A percentile compares a stretch with the other conserved stretches of the same genome.
Evolutionary conservation across 2,329 filamentous ascomycete species (phyloP).

Genomic region (Hirsutella rhossiliensis): DNA sequence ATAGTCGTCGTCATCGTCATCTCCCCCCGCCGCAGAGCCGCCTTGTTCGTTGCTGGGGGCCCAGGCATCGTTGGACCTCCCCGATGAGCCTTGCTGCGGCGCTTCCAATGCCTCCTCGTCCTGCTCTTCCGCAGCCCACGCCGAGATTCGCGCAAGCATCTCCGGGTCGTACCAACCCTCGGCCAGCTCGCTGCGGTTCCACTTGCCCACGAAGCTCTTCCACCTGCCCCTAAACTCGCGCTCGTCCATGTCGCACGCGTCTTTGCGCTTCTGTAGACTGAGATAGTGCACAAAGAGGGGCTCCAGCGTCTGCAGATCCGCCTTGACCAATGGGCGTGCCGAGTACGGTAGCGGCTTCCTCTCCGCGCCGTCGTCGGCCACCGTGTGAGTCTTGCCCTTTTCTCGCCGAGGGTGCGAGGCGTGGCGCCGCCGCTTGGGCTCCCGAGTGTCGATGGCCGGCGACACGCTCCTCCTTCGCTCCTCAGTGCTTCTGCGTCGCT

Average conservation of each 20-base stretch:
- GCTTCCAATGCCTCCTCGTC: conserved; percentile 1
- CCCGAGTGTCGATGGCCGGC: neutral
- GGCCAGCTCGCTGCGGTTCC: conserved; percentile 80
- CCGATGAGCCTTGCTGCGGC: neutral
- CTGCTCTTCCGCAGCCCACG: conserved; percentile 10
- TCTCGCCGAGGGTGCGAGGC: conserved; percentile 9
- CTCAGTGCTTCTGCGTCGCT: conserved; percentile 1
- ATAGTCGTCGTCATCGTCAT: conserved; percentile 38
- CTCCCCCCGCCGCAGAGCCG: conserved; percentile 3
- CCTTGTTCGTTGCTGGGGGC: conserved; percentile 1
- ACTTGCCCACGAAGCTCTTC: conserved; percentile 87
- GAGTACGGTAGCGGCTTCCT: conserved; percentile 45
- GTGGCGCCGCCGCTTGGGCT: conserved; percentile 10
- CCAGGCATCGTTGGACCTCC: neutral
- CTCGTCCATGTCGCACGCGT: conserved; percentile 57
- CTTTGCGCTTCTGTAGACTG: conserved; percentile 71
- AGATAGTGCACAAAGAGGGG: conserved; percentile 75
- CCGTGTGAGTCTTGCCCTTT: neutral
- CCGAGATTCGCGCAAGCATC: conserved; percentile 37
- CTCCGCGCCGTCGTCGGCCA: neutral
- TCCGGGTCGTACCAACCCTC: conserved; percentile 89
- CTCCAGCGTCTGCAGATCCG: conserved; percentile 53
- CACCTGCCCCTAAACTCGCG: conserved; percentile 73
- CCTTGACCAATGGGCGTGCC: conserved; percentile 53
- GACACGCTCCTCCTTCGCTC: conserved; percentile 3